These are phyloP conservation scores for Apiospora pterosperma DNA, from an alignment of 2,329 filamentous ascomycete genomes.

Conservation along the genomic window DNA sequence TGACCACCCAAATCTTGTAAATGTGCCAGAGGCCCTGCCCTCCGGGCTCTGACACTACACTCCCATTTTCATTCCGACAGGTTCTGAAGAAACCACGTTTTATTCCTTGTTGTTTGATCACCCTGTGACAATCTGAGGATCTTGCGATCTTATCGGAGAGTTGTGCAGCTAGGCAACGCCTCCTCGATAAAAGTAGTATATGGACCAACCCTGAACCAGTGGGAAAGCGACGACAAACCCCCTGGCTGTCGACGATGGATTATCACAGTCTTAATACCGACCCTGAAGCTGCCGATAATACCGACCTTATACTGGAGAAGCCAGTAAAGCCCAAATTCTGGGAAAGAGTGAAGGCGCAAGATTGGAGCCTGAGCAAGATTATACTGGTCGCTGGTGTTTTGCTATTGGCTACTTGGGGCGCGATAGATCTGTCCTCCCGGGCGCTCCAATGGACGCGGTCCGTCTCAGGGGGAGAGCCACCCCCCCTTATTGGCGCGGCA, in stretches of 20 bases:
- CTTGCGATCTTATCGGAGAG: no score
- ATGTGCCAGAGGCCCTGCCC: not conserved
- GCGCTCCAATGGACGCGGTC: not conserved
- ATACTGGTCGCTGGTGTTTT: not conserved
- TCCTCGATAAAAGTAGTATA: no score
- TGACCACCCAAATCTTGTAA: not conserved
- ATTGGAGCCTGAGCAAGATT: not conserved
- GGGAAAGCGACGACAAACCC: no score
- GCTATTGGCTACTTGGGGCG: not conserved
- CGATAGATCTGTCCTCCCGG: not conserved
- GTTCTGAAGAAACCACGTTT: not conserved
- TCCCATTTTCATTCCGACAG: not conserved
- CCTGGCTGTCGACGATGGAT: not conserved
- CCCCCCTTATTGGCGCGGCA: not conserved
- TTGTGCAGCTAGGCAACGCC: not conserved
- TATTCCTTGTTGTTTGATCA: not conserved
- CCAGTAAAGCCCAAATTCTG: not conserved
- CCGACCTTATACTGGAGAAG: not conserved
- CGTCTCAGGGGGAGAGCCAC: not conserved
- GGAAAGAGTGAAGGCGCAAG: not conserved
- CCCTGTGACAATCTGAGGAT: no score
- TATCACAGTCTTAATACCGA: not conserved
- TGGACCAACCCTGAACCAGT: no score
- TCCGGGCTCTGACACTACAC: not conserved
- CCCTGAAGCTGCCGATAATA: not conserved